These are phyloP conservation scores for Xylaria sp. DNA, from an alignment of 2,329 filamentous ascomycete species.

Conservation along the genomic window DNA sequence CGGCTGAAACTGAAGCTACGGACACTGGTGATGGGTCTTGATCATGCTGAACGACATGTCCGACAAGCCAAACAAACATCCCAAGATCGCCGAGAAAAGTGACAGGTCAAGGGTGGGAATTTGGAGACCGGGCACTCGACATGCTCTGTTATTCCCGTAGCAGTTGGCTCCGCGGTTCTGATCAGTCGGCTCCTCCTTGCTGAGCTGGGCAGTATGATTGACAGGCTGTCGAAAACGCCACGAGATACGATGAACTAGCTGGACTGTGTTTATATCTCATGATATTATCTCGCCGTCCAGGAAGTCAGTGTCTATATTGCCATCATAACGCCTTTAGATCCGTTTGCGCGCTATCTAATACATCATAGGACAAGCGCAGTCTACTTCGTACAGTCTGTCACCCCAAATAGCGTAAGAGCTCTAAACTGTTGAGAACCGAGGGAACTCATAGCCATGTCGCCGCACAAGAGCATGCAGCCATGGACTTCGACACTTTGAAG, in stretches of 20 bases:
- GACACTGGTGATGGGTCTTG: slow-evolving; percentile 55
- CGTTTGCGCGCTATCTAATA: neutral
- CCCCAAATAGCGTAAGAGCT: neutral
- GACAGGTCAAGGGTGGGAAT: slow-evolving; percentile 36
- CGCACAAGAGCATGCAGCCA: neutral
- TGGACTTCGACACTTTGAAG: neutral
- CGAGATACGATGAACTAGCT: slow-evolving; percentile 33
- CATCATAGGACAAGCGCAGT: slow-evolving; percentile 1
- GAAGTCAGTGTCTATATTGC: slow-evolving; percentile 15
- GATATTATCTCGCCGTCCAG: slow-evolving; percentile 5
- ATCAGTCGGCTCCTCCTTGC: slow-evolving; percentile 37
- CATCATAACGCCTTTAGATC: slow-evolving; percentile 4
- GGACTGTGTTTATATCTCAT: slow-evolving; percentile 23
- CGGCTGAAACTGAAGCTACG: slow-evolving; percentile 50
- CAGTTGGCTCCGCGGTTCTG: slow-evolving; percentile 27
- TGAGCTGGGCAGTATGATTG: slow-evolving; percentile 38
- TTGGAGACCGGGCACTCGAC: slow-evolving; percentile 15
- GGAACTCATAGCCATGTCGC: neutral
- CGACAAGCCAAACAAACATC: slow-evolving; percentile 28
- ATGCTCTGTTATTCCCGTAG: slow-evolving; percentile 29
- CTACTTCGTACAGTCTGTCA: neutral
- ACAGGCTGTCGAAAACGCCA: slow-evolving; percentile 25
- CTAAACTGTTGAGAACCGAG: no score
- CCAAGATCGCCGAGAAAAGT: slow-evolving; percentile 32
- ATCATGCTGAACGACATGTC: slow-evolving; percentile 14